Percentiles rank a stretch among this genome's conserved stretches.
Evolutionary conservation across 805 yeast species (phyloP).

Genomic region (Wickerhamiella sorbophila): DNA sequence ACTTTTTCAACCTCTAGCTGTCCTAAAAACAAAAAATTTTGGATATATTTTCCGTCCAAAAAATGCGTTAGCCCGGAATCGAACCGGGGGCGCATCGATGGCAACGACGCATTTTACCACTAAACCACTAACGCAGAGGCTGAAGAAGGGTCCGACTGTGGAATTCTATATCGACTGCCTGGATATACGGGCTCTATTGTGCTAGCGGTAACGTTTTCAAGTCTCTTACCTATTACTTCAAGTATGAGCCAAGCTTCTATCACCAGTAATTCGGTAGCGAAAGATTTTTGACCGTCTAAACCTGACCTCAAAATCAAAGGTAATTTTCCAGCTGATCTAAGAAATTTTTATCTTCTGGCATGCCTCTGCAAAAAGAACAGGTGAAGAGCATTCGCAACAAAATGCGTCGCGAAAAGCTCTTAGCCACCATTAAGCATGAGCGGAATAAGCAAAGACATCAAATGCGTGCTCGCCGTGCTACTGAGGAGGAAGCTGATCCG

Average conservation of each 20-base stretch:
- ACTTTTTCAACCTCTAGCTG: neutral
- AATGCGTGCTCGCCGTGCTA: conserved; percentile 68
- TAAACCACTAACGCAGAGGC: conserved; percentile 12
- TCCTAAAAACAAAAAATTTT: no score
- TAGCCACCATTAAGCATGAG: conserved; percentile 58
- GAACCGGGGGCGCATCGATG: conserved; percentile 16
- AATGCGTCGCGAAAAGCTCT: conserved; percentile 63
- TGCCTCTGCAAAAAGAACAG: conserved; percentile 18
- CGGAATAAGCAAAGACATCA: conserved; percentile 65
- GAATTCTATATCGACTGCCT: no score
- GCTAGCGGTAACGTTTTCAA: no score
- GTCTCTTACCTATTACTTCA: no score
- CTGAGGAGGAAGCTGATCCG: conserved; percentile 73
- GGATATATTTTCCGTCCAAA: no score
- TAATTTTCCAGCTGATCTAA: neutral
- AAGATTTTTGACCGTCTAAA: no score
- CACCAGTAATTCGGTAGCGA: no score
- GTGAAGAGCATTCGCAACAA: conserved; percentile 49
- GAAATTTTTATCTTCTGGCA: conserved; percentile 1
- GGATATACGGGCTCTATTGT: no score
- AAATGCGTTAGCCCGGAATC: conserved; percentile 18
- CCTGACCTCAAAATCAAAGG: no score
- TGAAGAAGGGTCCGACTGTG: no score
- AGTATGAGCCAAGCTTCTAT: no score
- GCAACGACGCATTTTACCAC: conserved; percentile 12